These are phyloP conservation scores for Mycena capillaripes DNA, from an alignment of 768 basidiomycete species.

Conservation along the genomic window DNA sequence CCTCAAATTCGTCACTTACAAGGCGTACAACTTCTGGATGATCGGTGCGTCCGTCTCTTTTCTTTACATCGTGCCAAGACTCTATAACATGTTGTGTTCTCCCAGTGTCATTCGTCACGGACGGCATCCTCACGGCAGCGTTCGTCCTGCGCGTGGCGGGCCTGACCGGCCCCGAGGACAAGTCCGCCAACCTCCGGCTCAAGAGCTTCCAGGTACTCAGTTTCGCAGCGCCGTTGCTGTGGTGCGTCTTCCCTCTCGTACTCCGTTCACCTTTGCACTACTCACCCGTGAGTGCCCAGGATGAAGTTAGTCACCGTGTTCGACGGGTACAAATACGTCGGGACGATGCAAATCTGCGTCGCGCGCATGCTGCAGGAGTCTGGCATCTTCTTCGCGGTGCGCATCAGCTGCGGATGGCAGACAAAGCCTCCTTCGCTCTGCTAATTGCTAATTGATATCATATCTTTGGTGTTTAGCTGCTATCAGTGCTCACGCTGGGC, in stretches of 20 bases:
- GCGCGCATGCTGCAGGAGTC: slow-evolving; percentile 95
- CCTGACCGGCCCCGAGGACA: slow-evolving; percentile 51
- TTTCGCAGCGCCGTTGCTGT: slow-evolving; percentile 90
- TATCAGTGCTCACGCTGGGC: slow-evolving; percentile 86
- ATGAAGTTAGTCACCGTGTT: slow-evolving; percentile 89
- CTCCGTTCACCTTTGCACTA: neutral
- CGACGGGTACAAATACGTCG: slow-evolving; percentile 89
- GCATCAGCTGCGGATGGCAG: too few species aligned
- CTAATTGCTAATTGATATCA: neutral
- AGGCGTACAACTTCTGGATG: slow-evolving; percentile 87
- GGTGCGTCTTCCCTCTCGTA: slow-evolving; percentile 62
- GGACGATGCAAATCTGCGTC: slow-evolving; percentile 95
- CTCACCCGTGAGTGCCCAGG: slow-evolving; percentile 55
- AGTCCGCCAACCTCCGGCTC: slow-evolving; percentile 58
- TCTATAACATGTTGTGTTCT: slow-evolving; percentile 26
- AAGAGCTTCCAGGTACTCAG: slow-evolving; percentile 91
- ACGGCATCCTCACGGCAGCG: slow-evolving; percentile 78
- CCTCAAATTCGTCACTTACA: slow-evolving; percentile 81
- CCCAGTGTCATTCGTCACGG: slow-evolving; percentile 79
- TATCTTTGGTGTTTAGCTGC: slow-evolving; percentile 60
- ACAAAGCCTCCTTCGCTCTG: neutral
- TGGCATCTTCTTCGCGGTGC: slow-evolving; percentile 90
- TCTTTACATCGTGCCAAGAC: neutral
- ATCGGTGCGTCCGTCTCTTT: slow-evolving; percentile 12
- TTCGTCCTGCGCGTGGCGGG: slow-evolving; percentile 81